Evolutionary conservation across 2,329 filamentous ascomycete species (phyloP), one percentile per base, ranked within the genome.

Genomic region (Mycosphaerella sp.): DNA sequence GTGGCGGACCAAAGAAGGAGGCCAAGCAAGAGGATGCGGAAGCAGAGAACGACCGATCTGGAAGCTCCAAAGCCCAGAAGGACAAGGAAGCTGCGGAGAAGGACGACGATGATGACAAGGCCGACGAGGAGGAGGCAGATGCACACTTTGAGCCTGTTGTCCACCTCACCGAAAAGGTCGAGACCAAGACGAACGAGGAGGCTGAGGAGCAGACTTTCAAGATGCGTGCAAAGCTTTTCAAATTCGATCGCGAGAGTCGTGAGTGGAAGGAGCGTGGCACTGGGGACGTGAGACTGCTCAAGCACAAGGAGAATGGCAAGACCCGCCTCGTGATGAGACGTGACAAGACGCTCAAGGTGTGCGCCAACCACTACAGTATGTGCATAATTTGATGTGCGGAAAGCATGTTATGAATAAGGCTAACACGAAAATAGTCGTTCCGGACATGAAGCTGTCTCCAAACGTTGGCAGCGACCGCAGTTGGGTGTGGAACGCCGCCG

Each of bases 211-310:
- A 95, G 77, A 79, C 83, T 35, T 98, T 97, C 84, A 97, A 97
- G 85, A 96, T 97, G 91, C 88, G 93, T 66, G 93, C 93, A 69
- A 98, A 98, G 82, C 86, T 98, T 61, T 98, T 98, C 85, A 91
- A 90, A 77, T 98, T 97, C 71, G 85, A 95, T 74, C 82, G 87
- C 64, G 89, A 95, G 48, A 82, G 80, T 64, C 85, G 85, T 72
- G 93, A 97, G 78, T 98, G 93, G 93, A 98, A 97, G 81, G 93
- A 98, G 83, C 86, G 93, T 69, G 93, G 93, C 60, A 97, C 93
- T 60, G 93, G 93, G 65, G 91, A 97, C 66, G 90, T 97, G 59
- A 84, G 91, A 68, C 80, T 98, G 73, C 79, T 98, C 70, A 97
- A 96, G 84, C 93, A 98, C 80, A 93, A 89, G 81, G 90, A 96